Base-by-base conservation (phyloP, 176 grass and related monocot genomes). In the Oryza meridionalis region DNA sequence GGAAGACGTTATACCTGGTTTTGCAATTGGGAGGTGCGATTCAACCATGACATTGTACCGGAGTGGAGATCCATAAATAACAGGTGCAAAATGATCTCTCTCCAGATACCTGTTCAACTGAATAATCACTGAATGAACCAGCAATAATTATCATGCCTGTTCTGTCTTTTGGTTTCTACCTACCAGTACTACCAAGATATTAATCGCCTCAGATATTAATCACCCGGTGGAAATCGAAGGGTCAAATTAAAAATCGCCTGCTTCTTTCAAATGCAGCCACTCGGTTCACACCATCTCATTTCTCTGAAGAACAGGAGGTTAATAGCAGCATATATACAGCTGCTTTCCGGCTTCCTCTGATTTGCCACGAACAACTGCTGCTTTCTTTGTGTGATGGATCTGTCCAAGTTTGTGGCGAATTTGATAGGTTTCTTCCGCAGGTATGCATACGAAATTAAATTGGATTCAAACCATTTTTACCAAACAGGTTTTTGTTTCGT, bases 381-480 rank as follows among this genome's bases (percentile, higher is more conserved):
- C 49, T 10, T 64, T 73, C 40, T 24, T 8, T 15, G 17, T 49
- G 19, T 65, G 25, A 84, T 88, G 75, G 69, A 68, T 55, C 59
- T 84, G 22, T 31, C 75, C 33, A 88, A 46, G 35, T 75, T 33
- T 19, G 3, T 88, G 69, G 61, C 61, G 16, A 53, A 84, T 58
- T 65, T 88, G 69, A 84, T 84, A 79, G 2, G 0, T 27, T 84
- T 79, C 86, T 88, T 88, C 69, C 76, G 37, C n/a, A 79, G 86
- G 86, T 84, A 79, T 21, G 24, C 29, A 31, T 67, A 2, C 5
- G 21, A 24, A 10, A 24, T 2, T 14, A 49, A 49, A 14, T 49
- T 53, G 1, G 50, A 53, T 59, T 5, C 21, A 19, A n/a, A 59
- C 55, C 21, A n/a, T 59, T n/a, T 59, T 11, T 9, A 0, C 12